Evolutionary conservation across 768 basidiomycete genomes (phyloP), one percentile per base, ranked within the genome.

Genomic region (Pleurotus cornucopiae): DNA sequence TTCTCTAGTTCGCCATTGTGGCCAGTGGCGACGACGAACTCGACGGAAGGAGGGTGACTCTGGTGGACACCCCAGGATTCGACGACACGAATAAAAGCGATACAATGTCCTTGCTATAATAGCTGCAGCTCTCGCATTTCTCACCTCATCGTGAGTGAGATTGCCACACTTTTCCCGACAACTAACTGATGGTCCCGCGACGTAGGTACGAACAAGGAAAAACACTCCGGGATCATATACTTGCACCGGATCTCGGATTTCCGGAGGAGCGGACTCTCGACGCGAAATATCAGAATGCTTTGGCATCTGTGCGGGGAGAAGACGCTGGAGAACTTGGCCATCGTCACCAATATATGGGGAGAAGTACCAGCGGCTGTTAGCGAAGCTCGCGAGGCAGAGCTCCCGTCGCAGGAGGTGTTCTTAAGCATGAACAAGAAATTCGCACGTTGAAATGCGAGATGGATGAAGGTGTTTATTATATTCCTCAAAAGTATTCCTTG

Each of bases 1-100:
- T 7, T 7, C 30, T 44, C 13, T 44, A 82, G 83, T 82, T 84
- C 54, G 78, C 83, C 64, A 83, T 83, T 59, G 61, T 73, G 5
- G 67, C 75, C 46, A 83, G 80, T 59, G 78, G 77, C 14, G 79
- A 79, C 6, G 63, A 69, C 37, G 59, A 67, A 21, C 62, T 81
- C 9, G 74, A 78, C 40, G 78, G 74, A 2, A 66, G 65, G 6
- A 62, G 54, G 13, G 69, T 84, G 37, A 75, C 68, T 0, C 63
- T 85, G 14, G 75, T 85, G 46, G 84, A 85, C 59, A 85, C 83
- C 0, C 83, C 83, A 0, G 83, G 83, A 4, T 84, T 84, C 55
- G 83, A 83, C 58, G 81, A 84, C 61, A 78, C 80, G 2, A 70
- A 64, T 2, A 71, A 69, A 47, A 77, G 72, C 46, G 81, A 82